Base-by-base conservation (phyloP, 805 yeast species). In the Ogataea polymorpha region DNA sequence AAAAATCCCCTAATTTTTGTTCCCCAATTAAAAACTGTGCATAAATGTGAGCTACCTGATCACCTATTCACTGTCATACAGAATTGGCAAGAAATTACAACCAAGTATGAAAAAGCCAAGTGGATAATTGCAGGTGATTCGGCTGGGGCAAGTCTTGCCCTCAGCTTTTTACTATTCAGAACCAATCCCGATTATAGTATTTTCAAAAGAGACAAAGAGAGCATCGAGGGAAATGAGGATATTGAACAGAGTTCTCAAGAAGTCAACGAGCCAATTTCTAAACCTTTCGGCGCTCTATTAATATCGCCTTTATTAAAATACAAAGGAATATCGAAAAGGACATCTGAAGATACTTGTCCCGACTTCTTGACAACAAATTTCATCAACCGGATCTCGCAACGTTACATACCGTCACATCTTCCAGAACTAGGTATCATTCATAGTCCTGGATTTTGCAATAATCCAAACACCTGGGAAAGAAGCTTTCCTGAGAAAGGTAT, bases 111-210 rank as follows among this genome's bases (percentile, higher is more conserved):
- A 0, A 35, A 42, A 0, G 55, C 73, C 1, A 59, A 59, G 17
- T 33, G 59, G 2, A 55, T 71, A 3, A 32, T 71, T 4, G 51
- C 62, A 35, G 80, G 80, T 0, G 79, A 75, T 38, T 72, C 79
- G 0, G 54, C 66, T 4, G 80, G 81, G 1, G 79, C 73, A 0
- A 70, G 68, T n/a, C 45, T 71, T 27, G 58, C 61, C 3, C 45
- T 72, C 34, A 51, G 68, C 10, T 49, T 69, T 37, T 39, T 72
- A 36, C 56, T 69, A 14, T 69, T 67, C 46, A 51, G 65, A 23
- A 56, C 61, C n/a, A 30, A 49, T n/a, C 71, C 74, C 0, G 46
- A 49, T 13, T 54, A 50, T 23, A 41, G 32, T 1, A 43, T 51
- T 7, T 46, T 43, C 21, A 21, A 21, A 5, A 13, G 10, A 16